Evolutionary conservation across 73 alveolate genomes (phyloP), one percentile per base, ranked within the genome.

Genomic region (Tetrahymena borealis): DNA sequence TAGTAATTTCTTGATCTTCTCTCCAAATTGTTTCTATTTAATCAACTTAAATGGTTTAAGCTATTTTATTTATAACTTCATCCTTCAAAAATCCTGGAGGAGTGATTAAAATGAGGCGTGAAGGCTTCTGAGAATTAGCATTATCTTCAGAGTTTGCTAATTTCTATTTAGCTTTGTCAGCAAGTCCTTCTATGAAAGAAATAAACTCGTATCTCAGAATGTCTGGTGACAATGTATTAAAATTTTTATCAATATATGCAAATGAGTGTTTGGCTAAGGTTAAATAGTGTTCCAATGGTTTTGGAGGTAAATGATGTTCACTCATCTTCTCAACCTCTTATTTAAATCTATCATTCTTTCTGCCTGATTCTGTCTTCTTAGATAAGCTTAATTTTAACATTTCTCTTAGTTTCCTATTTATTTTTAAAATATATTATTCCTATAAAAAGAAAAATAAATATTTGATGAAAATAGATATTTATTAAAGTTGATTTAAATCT

Each of bases 391-490:
- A 90, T 92, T 98, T 98, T 10, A 96, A 91, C 95, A 96, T 96
- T 94, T 98, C 99, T 97, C 99, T 98, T 93, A 98, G 94, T 93
- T 96, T 98, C 92, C 99, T 95, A 60, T 60, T 60, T 60, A 42
- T 6, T 6, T 43, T 6, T 43, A n/a, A n/a, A n/a, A 2, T 18
- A 18, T 60, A 13, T 60, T 60, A 15, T 60, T 60, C 1, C 3
- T 18, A 0, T 60, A 1, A 43, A n/a, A 43, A 43, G 38, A 60
- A 24, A 18, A 41, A 60, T 60, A n/a, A 60, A n/a, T 24, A 0
- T 28, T 15, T n/a, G n/a, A n/a, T n/a, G n/a, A n/a, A n/a, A n/a
- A n/a, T n/a, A n/a, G n/a, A n/a, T n/a, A n/a, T n/a, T n/a, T n/a
- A n/a, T n/a, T n/a, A n/a, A n/a, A n/a, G n/a, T n/a, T n/a, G n/a